A percentile compares a stretch with the other conserved stretches of the same genome.
These are phyloP conservation scores for Chaetomium olivaceum DNA, from an alignment of 2,329 filamentous ascomycete genomes.

Conservation along the genomic window DNA sequence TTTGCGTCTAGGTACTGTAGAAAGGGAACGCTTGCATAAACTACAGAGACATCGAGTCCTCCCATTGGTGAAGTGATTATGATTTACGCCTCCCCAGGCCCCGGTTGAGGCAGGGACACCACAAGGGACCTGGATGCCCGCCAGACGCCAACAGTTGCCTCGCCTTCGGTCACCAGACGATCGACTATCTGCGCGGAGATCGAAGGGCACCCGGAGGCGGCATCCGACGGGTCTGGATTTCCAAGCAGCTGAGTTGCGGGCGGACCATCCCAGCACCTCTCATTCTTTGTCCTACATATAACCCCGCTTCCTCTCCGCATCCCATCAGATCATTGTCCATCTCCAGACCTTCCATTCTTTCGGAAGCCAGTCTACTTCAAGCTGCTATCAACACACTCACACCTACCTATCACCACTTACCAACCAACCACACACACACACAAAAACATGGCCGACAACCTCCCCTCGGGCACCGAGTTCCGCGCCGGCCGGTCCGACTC, in stretches of 20 bases:
- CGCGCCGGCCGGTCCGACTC: conserved; percentile 36
- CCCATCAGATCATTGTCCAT: background rate
- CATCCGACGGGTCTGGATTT: background rate
- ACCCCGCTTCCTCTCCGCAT: conserved; percentile 17
- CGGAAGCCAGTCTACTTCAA: background rate
- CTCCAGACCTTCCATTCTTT: background rate
- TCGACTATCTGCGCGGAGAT: conserved; percentile 6
- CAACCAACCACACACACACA: background rate
- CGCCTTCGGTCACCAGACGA: background rate
- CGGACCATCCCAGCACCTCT: background rate
- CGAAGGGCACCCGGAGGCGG: background rate
- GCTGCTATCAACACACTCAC: background rate
- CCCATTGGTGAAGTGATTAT: conserved; percentile 31
- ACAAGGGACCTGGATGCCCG: background rate
- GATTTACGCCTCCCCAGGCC: conserved; percentile 9
- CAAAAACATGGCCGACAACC: conserved; percentile 27
- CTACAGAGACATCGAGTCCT: background rate
- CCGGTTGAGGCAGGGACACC: background rate
- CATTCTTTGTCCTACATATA: conserved; percentile 16
- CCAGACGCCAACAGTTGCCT: background rate
- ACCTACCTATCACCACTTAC: background rate
- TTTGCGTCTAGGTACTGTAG: background rate
- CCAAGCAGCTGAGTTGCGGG: conserved; percentile 1
- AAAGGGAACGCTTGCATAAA: background rate
- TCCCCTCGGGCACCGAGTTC: conserved; percentile 23